Percentiles rank a stretch among this genome's conserved stretches.
Conservation (phyloP, 805 yeast species). For the Kuraishia cidri region DNA sequence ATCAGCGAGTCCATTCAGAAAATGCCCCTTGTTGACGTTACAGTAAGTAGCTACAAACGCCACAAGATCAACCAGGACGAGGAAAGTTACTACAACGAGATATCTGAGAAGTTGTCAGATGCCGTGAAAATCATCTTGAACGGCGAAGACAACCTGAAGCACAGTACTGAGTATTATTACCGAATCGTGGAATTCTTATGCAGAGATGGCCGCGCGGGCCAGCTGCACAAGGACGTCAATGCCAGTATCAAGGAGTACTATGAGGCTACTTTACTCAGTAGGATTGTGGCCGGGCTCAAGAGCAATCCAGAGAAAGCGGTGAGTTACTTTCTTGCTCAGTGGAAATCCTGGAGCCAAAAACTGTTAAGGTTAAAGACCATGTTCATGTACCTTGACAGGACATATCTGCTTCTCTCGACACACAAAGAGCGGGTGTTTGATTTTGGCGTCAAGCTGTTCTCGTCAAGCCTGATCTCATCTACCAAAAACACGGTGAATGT, state of each 20-base stretch:
- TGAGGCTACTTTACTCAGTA: background rate
- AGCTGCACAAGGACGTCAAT: no score
- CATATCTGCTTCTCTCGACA: background rate
- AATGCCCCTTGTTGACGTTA: no score
- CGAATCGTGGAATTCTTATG: background rate
- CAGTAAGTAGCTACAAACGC: no score
- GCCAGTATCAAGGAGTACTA: no score
- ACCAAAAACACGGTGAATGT: background rate
- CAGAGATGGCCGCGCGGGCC: background rate
- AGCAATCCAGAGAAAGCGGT: background rate
- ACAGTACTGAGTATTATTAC: background rate
- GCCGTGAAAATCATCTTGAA: no score
- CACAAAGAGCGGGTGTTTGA: background rate
- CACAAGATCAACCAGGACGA: no score
- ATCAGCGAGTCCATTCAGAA: no score
- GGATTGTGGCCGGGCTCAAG: background rate
- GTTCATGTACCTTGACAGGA: conserved; percentile 1
- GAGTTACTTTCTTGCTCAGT: background rate
- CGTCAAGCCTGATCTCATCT: background rate
- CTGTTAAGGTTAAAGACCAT: background rate
- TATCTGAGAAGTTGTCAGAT: no score
- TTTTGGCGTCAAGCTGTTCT: background rate
- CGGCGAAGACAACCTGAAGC: no score
- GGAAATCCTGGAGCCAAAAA: background rate
- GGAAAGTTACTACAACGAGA: no score